Base-by-base conservation (phyloP, 108 stramenopile species). In the Cyclotella atomus region DNA sequence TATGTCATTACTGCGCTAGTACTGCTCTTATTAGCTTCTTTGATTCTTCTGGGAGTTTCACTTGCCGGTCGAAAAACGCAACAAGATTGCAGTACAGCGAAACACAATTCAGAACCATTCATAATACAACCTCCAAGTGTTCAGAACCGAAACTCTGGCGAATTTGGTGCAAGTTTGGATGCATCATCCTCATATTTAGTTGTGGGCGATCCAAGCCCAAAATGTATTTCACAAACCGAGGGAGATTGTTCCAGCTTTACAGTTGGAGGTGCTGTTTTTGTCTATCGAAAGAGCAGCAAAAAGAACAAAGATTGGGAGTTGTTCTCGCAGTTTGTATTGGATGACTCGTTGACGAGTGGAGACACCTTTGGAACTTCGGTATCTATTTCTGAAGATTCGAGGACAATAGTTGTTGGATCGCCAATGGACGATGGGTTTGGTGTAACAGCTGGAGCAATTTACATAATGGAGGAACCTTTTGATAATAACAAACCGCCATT, bases 311-410 rank as follows among this genome's bases (percentile, higher is more conserved):
- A 55, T 21, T 76, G 76, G 76, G 23, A 0, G 1, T 49, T 69
- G 4, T 45, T 55, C 30, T 63, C 68, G 10, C 47, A 24, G 17
- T 69, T 76, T 27, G 32, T 69, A 59, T 30, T 69, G 15, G 76
- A 76, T 34, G 76, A 76, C 35, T 30, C 30, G 0, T 19, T 54
- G 14, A 43, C 76, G 14, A 45, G 55, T n/a, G 68, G 68, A 43
- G 76, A 76, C 45, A 24, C 63, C 21, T 76, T 69, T 55, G 76
- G 76, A 10, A 43, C 57, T 21, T 76, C 76, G 0, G 76, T 76
- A n/a, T 47, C 68, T 20, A 76, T 76, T 53, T 68, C 76, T 14
- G 67, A 68, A 41, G 76, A 76, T 63, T 68, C 68, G 16, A 64
- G 49, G 43, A 63, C 52, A 16, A 41, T 69, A 50, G 76, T 62